A percentile compares a stretch with the other conserved stretches of the same genome.
These are phyloP conservation scores for Ophiobolus disseminans DNA, from an alignment of 2,329 filamentous ascomycete genomes.

Conservation along the genomic window DNA sequence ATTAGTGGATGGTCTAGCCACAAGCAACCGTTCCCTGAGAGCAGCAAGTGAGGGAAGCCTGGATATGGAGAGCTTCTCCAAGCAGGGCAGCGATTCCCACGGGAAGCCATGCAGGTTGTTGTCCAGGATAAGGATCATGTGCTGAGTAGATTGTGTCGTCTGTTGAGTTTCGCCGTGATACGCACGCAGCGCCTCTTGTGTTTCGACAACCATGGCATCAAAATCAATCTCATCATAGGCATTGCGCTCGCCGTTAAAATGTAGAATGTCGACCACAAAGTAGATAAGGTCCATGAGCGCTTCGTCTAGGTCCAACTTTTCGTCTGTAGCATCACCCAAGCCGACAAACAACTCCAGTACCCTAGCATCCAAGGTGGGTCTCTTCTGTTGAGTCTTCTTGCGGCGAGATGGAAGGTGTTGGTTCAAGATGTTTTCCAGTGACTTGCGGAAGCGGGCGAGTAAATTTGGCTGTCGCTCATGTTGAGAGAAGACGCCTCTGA, in stretches of 20 bases:
- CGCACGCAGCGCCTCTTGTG: slow-evolving; percentile 79
- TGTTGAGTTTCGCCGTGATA: slow-evolving; percentile 68
- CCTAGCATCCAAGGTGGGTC: slow-evolving; percentile 64
- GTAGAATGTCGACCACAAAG: slow-evolving; percentile 93
- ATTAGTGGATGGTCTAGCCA: slow-evolving; percentile 48
- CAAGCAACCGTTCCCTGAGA: slow-evolving; percentile 76
- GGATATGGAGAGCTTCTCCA: slow-evolving; percentile 79
- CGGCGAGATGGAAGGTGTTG: slow-evolving; percentile 85
- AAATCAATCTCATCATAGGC: slow-evolving; percentile 98
- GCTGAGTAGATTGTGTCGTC: slow-evolving; percentile 55
- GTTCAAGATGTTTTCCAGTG: slow-evolving; percentile 80
- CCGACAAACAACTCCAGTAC: slow-evolving; percentile 90
- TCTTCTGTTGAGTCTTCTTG: slow-evolving; percentile 60
- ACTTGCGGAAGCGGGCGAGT: slow-evolving; percentile 76
- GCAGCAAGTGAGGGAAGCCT: slow-evolving; percentile 86
- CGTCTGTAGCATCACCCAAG: slow-evolving; percentile 74
- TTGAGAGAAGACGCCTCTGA: slow-evolving; percentile 90
- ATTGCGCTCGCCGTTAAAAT: slow-evolving; percentile 95
- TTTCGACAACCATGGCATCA: slow-evolving; percentile 87
- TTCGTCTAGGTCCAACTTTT: slow-evolving; percentile 80
- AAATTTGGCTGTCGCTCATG: slow-evolving; percentile 67
- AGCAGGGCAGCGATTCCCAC: slow-evolving; percentile 93
- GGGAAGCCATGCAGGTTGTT: slow-evolving; percentile 90
- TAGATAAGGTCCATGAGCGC: slow-evolving; percentile 91
- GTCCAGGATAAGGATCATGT: slow-evolving; percentile 90